Base-by-base conservation (phyloP, 106 monocot species). In the Acorus gramineus region DNA sequence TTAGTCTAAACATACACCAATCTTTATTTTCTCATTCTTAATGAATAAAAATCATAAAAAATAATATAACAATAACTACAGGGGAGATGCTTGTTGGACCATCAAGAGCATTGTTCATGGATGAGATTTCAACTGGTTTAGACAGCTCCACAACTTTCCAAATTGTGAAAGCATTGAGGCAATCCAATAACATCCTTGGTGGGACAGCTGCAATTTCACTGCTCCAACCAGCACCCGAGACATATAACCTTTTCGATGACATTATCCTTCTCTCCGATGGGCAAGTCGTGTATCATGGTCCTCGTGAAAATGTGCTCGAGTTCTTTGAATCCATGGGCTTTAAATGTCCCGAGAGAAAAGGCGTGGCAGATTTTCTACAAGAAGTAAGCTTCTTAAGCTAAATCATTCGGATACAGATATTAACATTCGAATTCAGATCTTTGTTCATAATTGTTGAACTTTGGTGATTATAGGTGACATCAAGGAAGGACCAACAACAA, bases 321-420 rank as follows among this genome's bases (percentile, higher is more conserved):
- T 86, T 86, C 74, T 86, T 86, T 50, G 77, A 77, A 44, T 77
- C 67, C 0, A 77, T 79, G 73, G 86, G 82, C 48, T 86, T 86
- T 68, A 76, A 67, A 77, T 86, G 86, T 52, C 86, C 86, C 3
- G 79, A 86, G 60, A 86, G 86, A 48, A 86, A 86, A 71, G 86
- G 86, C 8, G 64, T 80, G 13, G 86, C 86, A 2, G 86, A 86
- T 64, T 86, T 86, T 68, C 67, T 86, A 54, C 86, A 86, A 60
- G 86, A 86, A 64, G 86, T 86, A 65, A 67, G 65, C 28, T 28
- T 28, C 28, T 28, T 28, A 28, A 28, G 28, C 28, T 28, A 28
- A 28, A 28, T 28, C 28, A 28, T 28, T 28, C 1, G 28, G 28
- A 28, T 28, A 1, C 1, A 28, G 28, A 28, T 28, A 28, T 28